phyloP scores from a whole-genome alignment of 116 monocot species.

The Dioscorea cayenensis region DNA sequence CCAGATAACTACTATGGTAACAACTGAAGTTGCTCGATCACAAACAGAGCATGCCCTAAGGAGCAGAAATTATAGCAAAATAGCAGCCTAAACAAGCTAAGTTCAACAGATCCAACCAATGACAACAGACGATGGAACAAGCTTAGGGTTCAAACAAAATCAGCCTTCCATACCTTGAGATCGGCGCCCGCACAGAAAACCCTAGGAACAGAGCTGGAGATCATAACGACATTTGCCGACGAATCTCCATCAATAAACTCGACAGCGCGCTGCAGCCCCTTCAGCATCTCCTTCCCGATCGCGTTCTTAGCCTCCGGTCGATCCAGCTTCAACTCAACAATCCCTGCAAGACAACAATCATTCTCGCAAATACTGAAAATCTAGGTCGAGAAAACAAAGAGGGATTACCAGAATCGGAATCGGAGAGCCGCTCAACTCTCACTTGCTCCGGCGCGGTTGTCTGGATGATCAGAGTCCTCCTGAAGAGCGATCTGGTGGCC shows the following conservation, averaged over 20 bases:
- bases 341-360: conserved; percentile 30
- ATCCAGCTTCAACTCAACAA: conserved; percentile 74
- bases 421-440: conserved; percentile 44
- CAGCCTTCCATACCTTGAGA: conserved; percentile 51
- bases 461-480: conserved; percentile 49
- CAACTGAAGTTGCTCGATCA: not conserved
- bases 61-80: not conserved
- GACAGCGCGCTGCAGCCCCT: conserved; percentile 43
- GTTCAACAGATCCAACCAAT: not conserved
- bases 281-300: conserved; percentile 77
- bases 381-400: not conserved
- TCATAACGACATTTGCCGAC: conserved; percentile 60
- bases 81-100: not conserved
- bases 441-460: conserved; percentile 27
- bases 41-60: not conserved
- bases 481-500: not conserved
- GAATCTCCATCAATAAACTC: conserved; percentile 45
- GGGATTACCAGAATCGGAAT: conserved; percentile 47
- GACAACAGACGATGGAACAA: not conserved
- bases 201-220: conserved; percentile 66
- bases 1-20: not conserved
- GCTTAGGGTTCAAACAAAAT: not conserved
- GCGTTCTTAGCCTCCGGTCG: conserved; percentile 85
- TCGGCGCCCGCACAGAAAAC: conserved; percentile 97
- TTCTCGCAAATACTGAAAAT: not conserved